phyloP scores from a whole-genome alignment of 1,284 basidiomycete genomes.

The Ceratobasidium sp. region DNA sequence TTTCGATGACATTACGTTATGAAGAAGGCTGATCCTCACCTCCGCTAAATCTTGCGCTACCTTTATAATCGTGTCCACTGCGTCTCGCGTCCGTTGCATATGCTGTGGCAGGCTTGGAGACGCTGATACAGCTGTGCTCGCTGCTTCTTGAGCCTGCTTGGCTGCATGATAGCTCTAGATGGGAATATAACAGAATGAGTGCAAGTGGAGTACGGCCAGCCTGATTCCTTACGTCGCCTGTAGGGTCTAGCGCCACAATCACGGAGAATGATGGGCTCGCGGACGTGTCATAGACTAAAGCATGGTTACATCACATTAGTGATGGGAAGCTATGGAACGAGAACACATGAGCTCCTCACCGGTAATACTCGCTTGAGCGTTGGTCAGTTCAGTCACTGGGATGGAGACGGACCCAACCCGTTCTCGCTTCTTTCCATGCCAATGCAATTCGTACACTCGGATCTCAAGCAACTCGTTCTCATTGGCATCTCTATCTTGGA shows the following conservation, averaged over 20 bases:
- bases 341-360: not conserved
- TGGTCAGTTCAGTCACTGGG: not conserved
- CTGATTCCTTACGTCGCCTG: not conserved
- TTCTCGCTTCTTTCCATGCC: not conserved
- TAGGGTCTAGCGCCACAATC: not conserved
- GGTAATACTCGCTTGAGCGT: not conserved
- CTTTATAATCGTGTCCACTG: not conserved
- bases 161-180: not conserved
- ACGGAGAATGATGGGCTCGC: too few relatives aligned
- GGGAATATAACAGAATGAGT: not conserved
- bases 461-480: not conserved
- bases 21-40: not conserved
- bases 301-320: not conserved
- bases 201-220: not conserved
- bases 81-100: not conserved
- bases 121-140: not conserved
- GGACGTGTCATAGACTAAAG: not conserved
- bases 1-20: not conserved
- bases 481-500: not conserved
- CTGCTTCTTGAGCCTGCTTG: not conserved
- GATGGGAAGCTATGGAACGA: not conserved
- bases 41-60: not conserved
- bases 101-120: not conserved
- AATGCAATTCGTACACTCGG: slow-evolving; percentile 1
- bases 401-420: not conserved